These are phyloP conservation scores for Rhynchosporium graminicola DNA, from an alignment of 2,329 filamentous ascomycete species.

Conservation along the genomic window DNA sequence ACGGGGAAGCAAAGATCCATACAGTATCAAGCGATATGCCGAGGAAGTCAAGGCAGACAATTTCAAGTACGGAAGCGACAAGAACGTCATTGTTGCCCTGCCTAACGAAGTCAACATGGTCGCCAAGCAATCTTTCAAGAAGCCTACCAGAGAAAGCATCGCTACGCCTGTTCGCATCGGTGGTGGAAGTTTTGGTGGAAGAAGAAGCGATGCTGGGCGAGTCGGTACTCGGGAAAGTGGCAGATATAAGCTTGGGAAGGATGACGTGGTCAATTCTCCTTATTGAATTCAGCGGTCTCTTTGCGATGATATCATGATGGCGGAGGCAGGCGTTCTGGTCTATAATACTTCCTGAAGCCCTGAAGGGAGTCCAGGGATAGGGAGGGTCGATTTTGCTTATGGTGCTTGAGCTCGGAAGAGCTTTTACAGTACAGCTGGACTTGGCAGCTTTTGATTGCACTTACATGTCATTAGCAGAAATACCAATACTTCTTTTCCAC, in stretches of 20 bases:
- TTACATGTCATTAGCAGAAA: conserved; percentile 30
- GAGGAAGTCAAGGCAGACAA: conserved; percentile 98
- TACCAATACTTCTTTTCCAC: conserved; percentile 25
- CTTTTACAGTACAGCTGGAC: conserved; percentile 28
- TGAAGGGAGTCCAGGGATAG: neutral
- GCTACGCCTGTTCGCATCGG: conserved; percentile 50
- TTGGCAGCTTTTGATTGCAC: conserved; percentile 29
- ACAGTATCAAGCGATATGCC: conserved; percentile 93
- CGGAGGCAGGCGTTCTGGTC: conserved; percentile 24
- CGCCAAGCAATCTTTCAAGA: conserved; percentile 78
- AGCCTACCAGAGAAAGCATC: conserved; percentile 91
- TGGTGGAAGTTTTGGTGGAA: conserved; percentile 46
- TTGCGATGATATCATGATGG: conserved; percentile 22
- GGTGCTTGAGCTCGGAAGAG: neutral
- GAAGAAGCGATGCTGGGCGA: conserved; percentile 50
- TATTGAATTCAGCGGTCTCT: conserved; percentile 45
- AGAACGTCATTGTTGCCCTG: conserved; percentile 95
- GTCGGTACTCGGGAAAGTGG: conserved; percentile 57
- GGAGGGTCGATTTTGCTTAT: conserved; percentile 1
- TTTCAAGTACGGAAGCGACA: conserved; percentile 95
- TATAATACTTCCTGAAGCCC: neutral
- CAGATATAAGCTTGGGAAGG: conserved; percentile 72
- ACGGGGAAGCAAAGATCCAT: conserved; percentile 78
- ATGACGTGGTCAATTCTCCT: conserved; percentile 78
- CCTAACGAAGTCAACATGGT: conserved; percentile 99